These are phyloP conservation scores for Chrysochromulina parva DNA, from an alignment of 78 protist species.

Conservation along the genomic window DNA sequence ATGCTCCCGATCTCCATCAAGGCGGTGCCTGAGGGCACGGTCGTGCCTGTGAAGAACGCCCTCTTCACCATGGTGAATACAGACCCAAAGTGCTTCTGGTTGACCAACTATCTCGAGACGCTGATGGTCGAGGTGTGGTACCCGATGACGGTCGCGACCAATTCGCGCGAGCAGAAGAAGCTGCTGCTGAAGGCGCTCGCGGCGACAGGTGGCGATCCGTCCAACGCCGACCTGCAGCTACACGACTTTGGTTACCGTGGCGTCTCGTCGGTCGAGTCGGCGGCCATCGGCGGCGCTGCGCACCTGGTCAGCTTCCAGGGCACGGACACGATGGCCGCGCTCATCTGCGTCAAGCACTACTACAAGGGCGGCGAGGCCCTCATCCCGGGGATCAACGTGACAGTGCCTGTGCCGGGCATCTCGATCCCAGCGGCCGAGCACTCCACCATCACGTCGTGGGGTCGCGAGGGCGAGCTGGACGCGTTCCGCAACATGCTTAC, in stretches of 20 bases:
- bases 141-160: constrained; percentile 53
- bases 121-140: constrained; percentile 57
- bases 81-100: constrained; percentile 40
- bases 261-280: constrained; percentile 31
- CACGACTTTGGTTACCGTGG: constrained; percentile 56
- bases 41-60: constrained; percentile 24
- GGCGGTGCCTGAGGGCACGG: constrained; percentile 53
- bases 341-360: neutral
- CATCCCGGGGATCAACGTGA: too few relatives aligned
- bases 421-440: constrained; percentile 63
- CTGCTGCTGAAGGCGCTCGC: neutral
- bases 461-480: constrained; percentile 5
- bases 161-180: constrained; percentile 48
- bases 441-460: constrained; percentile 55
- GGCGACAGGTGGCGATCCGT: neutral
- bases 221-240: neutral
- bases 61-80: constrained; percentile 51
- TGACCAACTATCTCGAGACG: constrained; percentile 55
- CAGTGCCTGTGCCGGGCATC: constrained; percentile 4
- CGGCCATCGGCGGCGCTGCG: constrained; percentile 43
- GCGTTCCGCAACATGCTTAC: constrained; percentile 45
- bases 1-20: constrained; percentile 42
- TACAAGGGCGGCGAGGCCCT: neutral
- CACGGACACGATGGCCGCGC: constrained; percentile 51
- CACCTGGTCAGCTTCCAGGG: constrained; percentile 58